These are phyloP conservation scores for Talaromyces thailandensis DNA, from an alignment of 495 filamentous ascomycete genomes.

Conservation along the genomic window DNA sequence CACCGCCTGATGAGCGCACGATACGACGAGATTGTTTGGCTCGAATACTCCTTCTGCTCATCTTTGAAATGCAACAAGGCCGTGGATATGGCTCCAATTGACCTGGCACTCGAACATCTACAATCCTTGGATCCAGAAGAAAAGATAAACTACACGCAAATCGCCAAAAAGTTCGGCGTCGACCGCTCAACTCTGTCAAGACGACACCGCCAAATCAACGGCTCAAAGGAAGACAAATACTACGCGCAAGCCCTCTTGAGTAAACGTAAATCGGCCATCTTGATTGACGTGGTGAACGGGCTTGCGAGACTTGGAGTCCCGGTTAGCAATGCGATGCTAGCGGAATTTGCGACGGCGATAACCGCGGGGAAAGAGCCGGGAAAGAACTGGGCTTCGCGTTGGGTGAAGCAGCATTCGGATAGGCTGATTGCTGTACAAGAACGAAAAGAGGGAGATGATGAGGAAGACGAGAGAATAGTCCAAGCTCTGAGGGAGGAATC, in stretches of 20 bases:
- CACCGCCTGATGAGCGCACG: background rate
- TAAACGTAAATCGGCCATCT: background rate
- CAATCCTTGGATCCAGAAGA: background rate
- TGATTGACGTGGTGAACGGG: background rate
- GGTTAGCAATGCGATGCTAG: background rate
- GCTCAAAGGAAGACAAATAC: constrained; percentile 3
- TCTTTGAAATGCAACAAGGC: background rate
- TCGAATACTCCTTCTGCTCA: background rate
- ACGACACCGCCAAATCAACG: background rate
- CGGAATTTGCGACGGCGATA: background rate
- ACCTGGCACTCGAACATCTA: background rate
- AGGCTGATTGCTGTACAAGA: background rate
- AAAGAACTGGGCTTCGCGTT: background rate
- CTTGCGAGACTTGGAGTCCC: background rate
- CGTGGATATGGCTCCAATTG: background rate
- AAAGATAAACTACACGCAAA: background rate
- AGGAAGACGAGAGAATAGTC: background rate
- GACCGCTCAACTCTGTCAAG: background rate
- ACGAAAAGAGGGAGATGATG: background rate
- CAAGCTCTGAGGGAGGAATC: background rate
- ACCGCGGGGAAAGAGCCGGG: background rate
- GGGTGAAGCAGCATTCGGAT: background rate
- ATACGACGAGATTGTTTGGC: background rate
- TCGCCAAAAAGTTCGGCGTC: background rate
- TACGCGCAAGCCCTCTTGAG: background rate